Base-by-base conservation (phyloP, 768 basidiomycete genomes). In the Suillus occidentalis region DNA sequence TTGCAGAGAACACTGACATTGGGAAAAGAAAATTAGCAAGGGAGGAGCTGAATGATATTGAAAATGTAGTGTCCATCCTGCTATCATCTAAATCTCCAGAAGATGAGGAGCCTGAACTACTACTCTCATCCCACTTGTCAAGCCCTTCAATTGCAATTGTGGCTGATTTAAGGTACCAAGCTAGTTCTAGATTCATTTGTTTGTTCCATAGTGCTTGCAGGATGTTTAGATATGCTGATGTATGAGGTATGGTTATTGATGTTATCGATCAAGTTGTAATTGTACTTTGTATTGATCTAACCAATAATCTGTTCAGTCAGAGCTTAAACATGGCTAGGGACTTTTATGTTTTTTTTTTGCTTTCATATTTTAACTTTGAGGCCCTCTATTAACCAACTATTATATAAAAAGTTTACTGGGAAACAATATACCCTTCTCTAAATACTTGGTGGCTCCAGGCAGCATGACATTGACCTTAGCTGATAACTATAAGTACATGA, bases 181-280 rank as follows among this genome's bases (percentile, higher is more conserved):
- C 43, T n/a, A 64, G 20, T 22, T 64, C 58, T 22, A 64, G 58
- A 22, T 64, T 47, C 6, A 64, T 18, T 16, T 37, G 28, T 18
- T 22, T 39, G 37, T 8, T 36, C 20, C 6, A 13, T 36, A 64
- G 18, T 34, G 37, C 36, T 43, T n/a, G 14, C n/a, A 64, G n/a
- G 42, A 64, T 28, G 16, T 16, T 5, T n/a, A 49, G 56, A 25
- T 12, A 34, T 2, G 43, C 28, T 22, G 37, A 57, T 14, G 7
- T 55, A n/a, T 20, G 13, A 31, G 55, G 55, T 43, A 63, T 63
- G 61, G 22, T 49, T 49, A 49, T 49, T 2, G 5, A 49, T 45
- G 12, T 25, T 25, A 50, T 50, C 3, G 22, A 14, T 50, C 14
- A 6, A 14, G 13, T 28, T 14, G 49, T 28, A 14, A 25, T 50